Evolutionary conservation across 2,329 filamentous ascomycete genomes (phyloP), one percentile per base, ranked within the genome.

Genomic region (Helotiales sp.): DNA sequence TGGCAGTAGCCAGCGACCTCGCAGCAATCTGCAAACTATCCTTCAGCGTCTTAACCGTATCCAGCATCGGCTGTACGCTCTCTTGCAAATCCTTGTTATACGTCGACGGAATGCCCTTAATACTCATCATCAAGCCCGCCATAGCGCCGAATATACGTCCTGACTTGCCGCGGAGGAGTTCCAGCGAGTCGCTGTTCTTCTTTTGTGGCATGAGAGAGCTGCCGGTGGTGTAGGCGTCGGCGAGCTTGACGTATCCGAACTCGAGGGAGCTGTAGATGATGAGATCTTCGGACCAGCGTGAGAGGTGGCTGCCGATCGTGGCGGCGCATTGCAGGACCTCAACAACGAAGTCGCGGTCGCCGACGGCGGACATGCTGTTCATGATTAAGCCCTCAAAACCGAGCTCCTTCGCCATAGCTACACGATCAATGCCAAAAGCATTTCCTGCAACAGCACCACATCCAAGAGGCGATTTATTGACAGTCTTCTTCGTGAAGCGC

Each of bases 11-110:
- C 3, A 97, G 83, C 5, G 96, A 90, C 63, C 93, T 91, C 26
- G 91, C 91, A 30, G 92, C 91, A 73, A 97, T 97, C 78, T 91
- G 88, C 63, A 96, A 85, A 76, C 91, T 93, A 82, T 96, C 91
- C 65, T 85, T 86, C 69, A 96, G 85, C 6, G 92, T 95, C 85
- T 93, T 92, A 79, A 94, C 87, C 77, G 90, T 87, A 79, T 96
- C 92, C 58, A 97, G 86, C 81, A 97, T 88, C n/a, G 91, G 90
- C 83, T 96, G 91, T 69, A 92, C 89, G 66, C 88, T 90, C 81
- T 97, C 93, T 80, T 97, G 93, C n/a, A 96, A 55, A 63, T 72
- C 71, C 63, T 72, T 72, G 37, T 71, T 70, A 43, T 72, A 68
- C 40, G 62, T 72, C 28, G 47, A 58, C 24, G 92, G 91, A 30